Base-by-base conservation (phyloP, 139 green algal species). In the Nannochloris sp. region DNA sequence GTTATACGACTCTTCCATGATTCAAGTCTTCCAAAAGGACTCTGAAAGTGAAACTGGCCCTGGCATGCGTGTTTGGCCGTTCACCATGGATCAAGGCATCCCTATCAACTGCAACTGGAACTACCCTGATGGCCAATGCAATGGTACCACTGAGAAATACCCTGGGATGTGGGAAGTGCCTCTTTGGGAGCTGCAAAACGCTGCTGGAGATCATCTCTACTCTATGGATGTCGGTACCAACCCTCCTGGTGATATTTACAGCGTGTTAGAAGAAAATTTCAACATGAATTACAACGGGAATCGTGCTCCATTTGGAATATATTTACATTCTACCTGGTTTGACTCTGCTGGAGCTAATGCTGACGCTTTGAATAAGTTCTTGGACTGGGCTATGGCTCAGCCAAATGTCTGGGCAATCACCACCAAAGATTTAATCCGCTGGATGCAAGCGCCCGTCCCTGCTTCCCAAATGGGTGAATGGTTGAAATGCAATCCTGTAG, bases 1-100 rank as follows among this genome's bases (percentile, higher is more conserved):
- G 14, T 51, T 75, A 3, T 75, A 75, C 51, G 68, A 75, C 61
- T 68, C 56, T 0, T 65, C 56, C 42, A 72, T 77, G 37, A 34
- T 59, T 3, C 46, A 72, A 34, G 30, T 55, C 29, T 70, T 61
- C 13, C 35, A 27, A 19, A 23, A 23, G 10, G n/a, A 57, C 13
- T 35, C 24, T 36, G 30, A 38, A 27, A 37, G 14, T 15, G 14
- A 38, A 15, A 60, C 27, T 24, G 13, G 13, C 29, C 54, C 54
- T 24, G 59, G 42, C 23, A 27, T 54, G 59, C 10, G 59, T n/a
- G 24, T 65, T 1, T 65, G 32, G 32, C 59, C 59, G 19, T 65
- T 39, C 59, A 65, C 32, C 39, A 65, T 65, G 59, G 59, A 65
- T n/a, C 6, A 27, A 25, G 44, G 63, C n/a, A 62, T 36, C 25